Percentiles rank a stretch among this genome's conserved stretches.
These are phyloP conservation scores for Apiotrichum porosum DNA, from an alignment of 1,284 basidiomycete species.

Conservation along the genomic window DNA sequence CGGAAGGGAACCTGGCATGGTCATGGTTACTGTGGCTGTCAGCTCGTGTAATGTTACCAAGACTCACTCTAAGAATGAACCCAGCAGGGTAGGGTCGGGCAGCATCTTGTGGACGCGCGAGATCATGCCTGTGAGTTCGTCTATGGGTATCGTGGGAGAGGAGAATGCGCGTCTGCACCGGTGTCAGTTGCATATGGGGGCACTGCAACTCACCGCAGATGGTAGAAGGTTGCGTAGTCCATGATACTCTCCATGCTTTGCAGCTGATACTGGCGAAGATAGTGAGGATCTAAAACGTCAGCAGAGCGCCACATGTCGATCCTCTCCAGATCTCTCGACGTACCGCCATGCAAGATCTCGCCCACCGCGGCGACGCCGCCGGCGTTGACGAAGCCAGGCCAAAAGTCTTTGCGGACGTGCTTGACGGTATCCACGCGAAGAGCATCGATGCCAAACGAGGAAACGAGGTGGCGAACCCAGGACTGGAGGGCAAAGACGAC, in stretches of 20 bases:
- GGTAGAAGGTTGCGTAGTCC: conserved; percentile 57
- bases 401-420: conserved; percentile 53
- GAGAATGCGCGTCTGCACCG: conserved; percentile 45
- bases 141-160: conserved; percentile 17
- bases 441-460: conserved; percentile 49
- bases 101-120: conserved; percentile 32
- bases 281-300: conserved; percentile 35
- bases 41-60: neutral
- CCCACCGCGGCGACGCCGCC: conserved; percentile 51
- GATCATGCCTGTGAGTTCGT: conserved; percentile 40
- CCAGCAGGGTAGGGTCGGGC: conserved; percentile 46
- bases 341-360: conserved; percentile 50
- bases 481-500: conserved; percentile 45
- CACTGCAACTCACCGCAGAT: conserved; percentile 32
- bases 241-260: conserved; percentile 54
- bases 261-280: conserved; percentile 43
- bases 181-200: too few species aligned
- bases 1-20: conserved; percentile 46
- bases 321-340: conserved; percentile 6
- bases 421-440: conserved; percentile 52
- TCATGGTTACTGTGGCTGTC: conserved; percentile 47
- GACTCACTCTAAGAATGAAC: conserved; percentile 50
- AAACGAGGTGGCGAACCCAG: conserved; percentile 50
- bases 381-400: conserved; percentile 49
- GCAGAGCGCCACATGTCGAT: neutral